These are phyloP conservation scores for Tuber calosporum DNA, from an alignment of 495 filamentous ascomycete species.

Conservation along the genomic window DNA sequence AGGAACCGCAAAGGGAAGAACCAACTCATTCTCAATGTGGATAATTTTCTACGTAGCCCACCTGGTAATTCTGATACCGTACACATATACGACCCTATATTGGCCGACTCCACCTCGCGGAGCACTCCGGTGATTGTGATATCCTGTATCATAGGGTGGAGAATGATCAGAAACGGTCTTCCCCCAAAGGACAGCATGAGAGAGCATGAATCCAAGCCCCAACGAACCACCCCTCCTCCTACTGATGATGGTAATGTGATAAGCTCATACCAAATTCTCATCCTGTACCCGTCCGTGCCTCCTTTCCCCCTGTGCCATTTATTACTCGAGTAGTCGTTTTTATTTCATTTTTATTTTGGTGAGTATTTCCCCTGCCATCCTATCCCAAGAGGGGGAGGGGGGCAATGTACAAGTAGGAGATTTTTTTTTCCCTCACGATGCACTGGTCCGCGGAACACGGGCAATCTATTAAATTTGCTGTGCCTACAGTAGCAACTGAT, in stretches of 20 bases:
- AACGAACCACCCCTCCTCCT: neutral
- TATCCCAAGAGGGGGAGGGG: too few species aligned
- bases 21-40: neutral
- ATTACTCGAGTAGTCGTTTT: too few species aligned
- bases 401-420: neutral
- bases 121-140: neutral
- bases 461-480: neutral
- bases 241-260: neutral
- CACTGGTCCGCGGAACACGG: neutral
- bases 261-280: neutral
- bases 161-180: neutral
- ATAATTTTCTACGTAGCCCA: neutral
- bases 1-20: neutral
- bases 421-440: neutral
- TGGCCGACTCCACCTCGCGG: neutral
- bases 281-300: neutral
- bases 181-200: neutral
- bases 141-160: neutral
- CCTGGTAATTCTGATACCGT: neutral
- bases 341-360: too few species aligned
- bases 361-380: neutral
- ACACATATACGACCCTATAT: neutral
- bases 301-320: neutral
- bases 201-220: neutral
- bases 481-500: neutral